Base-by-base conservation (phyloP, 2,329 filamentous ascomycete genomes). In the Leptoxyphium fumago region DNA sequence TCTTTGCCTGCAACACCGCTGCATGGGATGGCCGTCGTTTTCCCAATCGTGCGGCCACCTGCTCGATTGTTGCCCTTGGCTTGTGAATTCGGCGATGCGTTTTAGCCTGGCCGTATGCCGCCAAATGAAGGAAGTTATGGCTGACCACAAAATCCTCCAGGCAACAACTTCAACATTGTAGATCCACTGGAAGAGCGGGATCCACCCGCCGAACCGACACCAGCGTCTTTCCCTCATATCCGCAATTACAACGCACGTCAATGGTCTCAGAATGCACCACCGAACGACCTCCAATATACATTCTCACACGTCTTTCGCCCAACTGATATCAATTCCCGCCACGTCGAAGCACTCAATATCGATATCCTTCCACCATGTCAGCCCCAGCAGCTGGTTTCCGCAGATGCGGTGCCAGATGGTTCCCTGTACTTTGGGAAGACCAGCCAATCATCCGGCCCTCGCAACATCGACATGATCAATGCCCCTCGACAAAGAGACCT, bases 401-500 rank as follows among this genome's bases (percentile, higher is more conserved):
- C 32, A 13, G 52, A 51, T 18, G 44, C 55, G 28, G 50, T 58
- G 40, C 52, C 64, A 46, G 60, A 59, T 39, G 50, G 50, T 28
- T 57, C 59, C 10, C 45, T 52, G 2, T 42, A 50, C 10, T 21
- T 56, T 49, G 46, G 57, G 54, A 49, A 66, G 56, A 48, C 42
- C 40, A 29, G 15, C 36, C 45, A 50, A 39, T 11, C 44, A 42
- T 17, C 18, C 29, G 43, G 13, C 32, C 26, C 34, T 38, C 46
- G 11, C 29, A 43, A 72, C 56, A 69, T 64, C 53, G 75, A 73
- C 52, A 69, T 70, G n/a, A 60, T 62, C 41, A 63, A 63, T 10
- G 65, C 64, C 40, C 71, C 71, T 18, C 57, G 65, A 18, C 66
- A 64, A 36, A 66, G 68, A 43, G 68, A 69, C 36, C 77, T 71